These are phyloP conservation scores for Astragalus membranaceus DNA, from an alignment of 306 rosid genomes.

Conservation along the genomic window DNA sequence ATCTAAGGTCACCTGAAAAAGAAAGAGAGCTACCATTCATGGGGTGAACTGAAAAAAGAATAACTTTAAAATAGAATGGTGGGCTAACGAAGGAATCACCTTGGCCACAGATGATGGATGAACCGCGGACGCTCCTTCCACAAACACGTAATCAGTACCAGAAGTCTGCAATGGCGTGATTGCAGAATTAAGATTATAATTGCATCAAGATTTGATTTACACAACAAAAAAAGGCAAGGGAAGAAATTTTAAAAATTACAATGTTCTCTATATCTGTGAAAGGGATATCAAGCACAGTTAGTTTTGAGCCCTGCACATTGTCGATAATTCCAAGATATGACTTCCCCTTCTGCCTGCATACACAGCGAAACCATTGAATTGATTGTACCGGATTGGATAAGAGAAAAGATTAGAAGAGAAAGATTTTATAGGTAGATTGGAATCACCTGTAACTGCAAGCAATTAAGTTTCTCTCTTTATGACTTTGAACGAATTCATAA, in stretches of 20 bases:
- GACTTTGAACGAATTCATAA: conserved; percentile 55
- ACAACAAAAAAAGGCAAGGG: neutral
- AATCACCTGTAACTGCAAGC: conserved; percentile 85
- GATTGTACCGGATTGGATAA: neutral
- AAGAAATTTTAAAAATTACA: conserved; percentile 38
- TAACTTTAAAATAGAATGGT: neutral
- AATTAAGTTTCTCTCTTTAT: conserved; percentile 38
- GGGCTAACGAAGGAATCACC: conserved; percentile 26
- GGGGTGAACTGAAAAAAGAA: neutral
- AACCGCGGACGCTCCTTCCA: conserved; percentile 83
- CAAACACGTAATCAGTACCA: conserved; percentile 49
- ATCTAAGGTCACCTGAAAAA: conserved; percentile 61
- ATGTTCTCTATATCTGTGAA: conserved; percentile 79
- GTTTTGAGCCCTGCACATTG: conserved; percentile 42
- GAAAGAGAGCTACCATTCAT: conserved; percentile 14
- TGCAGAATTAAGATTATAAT: conserved; percentile 6
- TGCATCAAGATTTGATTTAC: neutral
- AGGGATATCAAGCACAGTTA: conserved; percentile 65
- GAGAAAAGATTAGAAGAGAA: neutral
- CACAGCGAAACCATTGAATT: conserved; percentile 14
- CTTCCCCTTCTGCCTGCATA: conserved; percentile 68
- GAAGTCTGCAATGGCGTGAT: conserved; percentile 45
- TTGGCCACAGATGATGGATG: conserved; percentile 76
- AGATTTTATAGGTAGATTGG: conserved; percentile 4
- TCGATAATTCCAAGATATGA: conserved; percentile 85